Percentiles rank a stretch among this genome's conserved stretches.
Evolutionary conservation across 129 eudicot species (phyloP).

Genomic region (Ambrosia artemisiifolia): DNA sequence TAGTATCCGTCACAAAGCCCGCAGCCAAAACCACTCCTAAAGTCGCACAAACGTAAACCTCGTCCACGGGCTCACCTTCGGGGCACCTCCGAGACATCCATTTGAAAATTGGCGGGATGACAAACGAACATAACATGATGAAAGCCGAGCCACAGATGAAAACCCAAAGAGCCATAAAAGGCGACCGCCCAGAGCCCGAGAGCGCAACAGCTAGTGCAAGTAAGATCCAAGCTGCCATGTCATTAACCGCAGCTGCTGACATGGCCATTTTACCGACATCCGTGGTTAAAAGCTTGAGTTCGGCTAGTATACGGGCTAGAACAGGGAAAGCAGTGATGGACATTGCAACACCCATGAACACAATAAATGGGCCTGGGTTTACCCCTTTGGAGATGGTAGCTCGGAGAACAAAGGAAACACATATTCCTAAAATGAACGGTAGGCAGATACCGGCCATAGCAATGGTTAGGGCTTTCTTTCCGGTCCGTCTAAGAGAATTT

Average conservation of each 20-base stretch:
- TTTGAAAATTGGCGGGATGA: conserved; percentile 55
- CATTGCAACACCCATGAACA: conserved; percentile 85
- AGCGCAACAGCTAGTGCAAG: conserved; percentile 77
- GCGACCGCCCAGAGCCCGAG: conserved; percentile 56
- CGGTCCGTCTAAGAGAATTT: conserved; percentile 54
- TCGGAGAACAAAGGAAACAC: conserved; percentile 54
- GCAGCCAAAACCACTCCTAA: conserved; percentile 72
- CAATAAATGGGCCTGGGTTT: conserved; percentile 52
- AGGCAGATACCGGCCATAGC: conserved; percentile 66
- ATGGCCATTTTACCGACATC: conserved; percentile 84
- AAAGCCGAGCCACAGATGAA: conserved; percentile 61
- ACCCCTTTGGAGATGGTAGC: conserved; percentile 51
- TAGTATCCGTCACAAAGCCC: conserved; percentile 58
- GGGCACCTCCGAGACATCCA: conserved; percentile 65
- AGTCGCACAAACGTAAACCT: conserved; percentile 63
- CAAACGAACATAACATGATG: conserved; percentile 38
- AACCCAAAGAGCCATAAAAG: conserved; percentile 65
- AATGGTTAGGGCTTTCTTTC: conserved; percentile 55
- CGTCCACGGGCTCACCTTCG: conserved; percentile 77
- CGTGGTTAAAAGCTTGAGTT: conserved; percentile 78
- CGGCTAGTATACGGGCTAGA: conserved; percentile 77
- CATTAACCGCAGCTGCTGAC: conserved; percentile 93
- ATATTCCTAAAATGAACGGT: conserved; percentile 61
- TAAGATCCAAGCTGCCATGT: conserved; percentile 76
- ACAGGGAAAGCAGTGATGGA: conserved; percentile 91